Conservation (phyloP, 257 asterid species). For the Solanum pennellii region DNA sequence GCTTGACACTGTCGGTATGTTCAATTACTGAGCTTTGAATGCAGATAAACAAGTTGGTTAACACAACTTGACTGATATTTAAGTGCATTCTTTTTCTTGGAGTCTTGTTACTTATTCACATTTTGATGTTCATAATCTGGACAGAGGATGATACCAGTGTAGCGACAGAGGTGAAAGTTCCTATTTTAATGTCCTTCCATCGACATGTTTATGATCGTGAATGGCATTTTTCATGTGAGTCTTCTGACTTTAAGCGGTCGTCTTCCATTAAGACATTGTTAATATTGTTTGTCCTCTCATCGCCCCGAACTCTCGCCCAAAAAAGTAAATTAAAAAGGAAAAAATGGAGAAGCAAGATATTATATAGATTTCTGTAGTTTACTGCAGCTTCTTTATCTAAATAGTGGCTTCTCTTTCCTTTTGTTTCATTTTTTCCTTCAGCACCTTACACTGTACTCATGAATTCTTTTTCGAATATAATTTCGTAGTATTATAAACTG, state of each 20-base stretch:
- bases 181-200: constrained; percentile 76
- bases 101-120: neutral
- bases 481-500: neutral
- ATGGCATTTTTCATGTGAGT: constrained; percentile 95
- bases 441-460: neutral
- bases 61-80: neutral
- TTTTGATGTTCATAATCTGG: constrained; percentile 12
- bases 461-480: neutral
- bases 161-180: constrained; percentile 69
- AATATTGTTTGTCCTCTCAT: neutral
- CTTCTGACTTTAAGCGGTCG: neutral
- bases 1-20: constrained; percentile 94
- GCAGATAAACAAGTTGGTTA: neutral
- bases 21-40: neutral
- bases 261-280: neutral
- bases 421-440: neutral
- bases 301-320: neutral
- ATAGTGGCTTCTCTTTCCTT: neutral
- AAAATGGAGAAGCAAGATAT: neutral
- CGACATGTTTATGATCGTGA: constrained; percentile 68
- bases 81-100: neutral
- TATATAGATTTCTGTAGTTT: neutral
- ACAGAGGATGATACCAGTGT: constrained; percentile 98
- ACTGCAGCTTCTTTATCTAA: neutral
- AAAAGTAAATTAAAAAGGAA: neutral